Evolutionary conservation across 345 rosid genomes (phyloP).

Genomic region (Sonneratia caseolaris): DNA sequence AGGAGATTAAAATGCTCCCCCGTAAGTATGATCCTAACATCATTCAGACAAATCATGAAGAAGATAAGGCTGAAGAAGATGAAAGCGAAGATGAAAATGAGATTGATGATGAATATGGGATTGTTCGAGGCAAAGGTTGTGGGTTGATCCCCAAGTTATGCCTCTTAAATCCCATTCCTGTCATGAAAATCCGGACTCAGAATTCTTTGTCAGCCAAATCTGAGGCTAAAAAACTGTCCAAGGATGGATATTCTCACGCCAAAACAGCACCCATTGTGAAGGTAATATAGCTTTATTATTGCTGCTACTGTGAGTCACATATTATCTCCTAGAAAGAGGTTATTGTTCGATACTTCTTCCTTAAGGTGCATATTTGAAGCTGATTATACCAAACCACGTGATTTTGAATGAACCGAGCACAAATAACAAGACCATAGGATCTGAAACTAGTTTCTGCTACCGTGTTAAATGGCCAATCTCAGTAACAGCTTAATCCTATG

Average conservation of each 20-base stretch:
- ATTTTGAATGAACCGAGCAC: background rate
- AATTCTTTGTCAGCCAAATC: slow-evolving; percentile 25
- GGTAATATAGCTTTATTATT: slow-evolving; percentile 22
- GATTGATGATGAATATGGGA: slow-evolving; percentile 23
- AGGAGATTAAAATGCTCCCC: slow-evolving; percentile 22
- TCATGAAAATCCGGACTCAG: slow-evolving; percentile 35
- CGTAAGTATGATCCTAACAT: slow-evolving; percentile 18
- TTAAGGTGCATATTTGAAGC: background rate
- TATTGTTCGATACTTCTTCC: background rate
- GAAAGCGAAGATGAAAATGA: slow-evolving; percentile 40
- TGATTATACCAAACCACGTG: background rate
- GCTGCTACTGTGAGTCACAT: background rate
- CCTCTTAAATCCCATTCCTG: slow-evolving; percentile 56
- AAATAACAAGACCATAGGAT: background rate
- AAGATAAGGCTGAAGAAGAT: slow-evolving; percentile 31
- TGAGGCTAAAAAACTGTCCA: slow-evolving; percentile 27
- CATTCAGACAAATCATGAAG: slow-evolving; percentile 19
- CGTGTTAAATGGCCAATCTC: background rate
- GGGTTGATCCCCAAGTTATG: slow-evolving; percentile 54
- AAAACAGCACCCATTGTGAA: slow-evolving; percentile 33
- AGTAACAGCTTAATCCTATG: background rate
- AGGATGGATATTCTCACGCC: slow-evolving; percentile 34
- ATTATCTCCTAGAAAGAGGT: background rate
- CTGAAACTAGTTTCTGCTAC: background rate
- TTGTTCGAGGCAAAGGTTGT: slow-evolving; percentile 53